These are phyloP conservation scores for Gelatoporia subvermispora DNA, from an alignment of 768 basidiomycete genomes.

Conservation along the genomic window DNA sequence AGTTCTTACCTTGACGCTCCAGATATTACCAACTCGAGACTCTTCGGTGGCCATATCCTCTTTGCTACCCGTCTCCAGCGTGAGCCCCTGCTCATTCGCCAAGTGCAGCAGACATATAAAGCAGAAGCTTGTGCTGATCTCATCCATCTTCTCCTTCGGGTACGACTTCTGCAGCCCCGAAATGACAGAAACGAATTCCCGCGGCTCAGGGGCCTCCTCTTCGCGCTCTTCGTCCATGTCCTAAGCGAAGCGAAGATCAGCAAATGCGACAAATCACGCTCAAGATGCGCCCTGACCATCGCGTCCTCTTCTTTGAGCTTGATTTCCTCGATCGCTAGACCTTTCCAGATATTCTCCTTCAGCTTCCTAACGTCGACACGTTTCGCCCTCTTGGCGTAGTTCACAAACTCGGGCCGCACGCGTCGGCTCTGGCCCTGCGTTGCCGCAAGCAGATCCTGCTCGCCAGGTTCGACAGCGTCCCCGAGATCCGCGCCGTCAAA, in stretches of 20 bases:
- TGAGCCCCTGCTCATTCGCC: slow-evolving; percentile 94
- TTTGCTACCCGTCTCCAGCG: slow-evolving; percentile 54
- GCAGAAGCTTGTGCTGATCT: slow-evolving; percentile 98
- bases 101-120: slow-evolving; percentile 97
- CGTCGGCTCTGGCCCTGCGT: slow-evolving; percentile 75
- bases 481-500: slow-evolving; percentile 51
- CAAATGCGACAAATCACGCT: background rate
- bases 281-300: slow-evolving; percentile 15
- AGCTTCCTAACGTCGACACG: slow-evolving; percentile 93
- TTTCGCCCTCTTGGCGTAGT: slow-evolving; percentile 94
- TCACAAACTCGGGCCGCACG: slow-evolving; percentile 82
- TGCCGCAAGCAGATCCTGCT: slow-evolving; percentile 84
- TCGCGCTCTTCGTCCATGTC: slow-evolving; percentile 47
- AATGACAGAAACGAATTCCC: slow-evolving; percentile 79
- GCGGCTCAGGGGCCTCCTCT: slow-evolving; percentile 62
- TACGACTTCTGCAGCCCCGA: slow-evolving; percentile 76
- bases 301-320: slow-evolving; percentile 22
- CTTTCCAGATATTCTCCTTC: slow-evolving; percentile 98
- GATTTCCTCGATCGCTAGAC: slow-evolving; percentile 61
- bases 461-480: slow-evolving; percentile 52
- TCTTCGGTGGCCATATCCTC: slow-evolving; percentile 36
- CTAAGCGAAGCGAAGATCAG: slow-evolving; percentile 29
- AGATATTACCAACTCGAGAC: slow-evolving; percentile 63
- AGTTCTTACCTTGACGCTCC: slow-evolving; percentile 70
- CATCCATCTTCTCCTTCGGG: slow-evolving; percentile 91